Evolutionary conservation across 75 land plant genomes (phyloP).

Genomic region (Sequoiadendron giganteum): DNA sequence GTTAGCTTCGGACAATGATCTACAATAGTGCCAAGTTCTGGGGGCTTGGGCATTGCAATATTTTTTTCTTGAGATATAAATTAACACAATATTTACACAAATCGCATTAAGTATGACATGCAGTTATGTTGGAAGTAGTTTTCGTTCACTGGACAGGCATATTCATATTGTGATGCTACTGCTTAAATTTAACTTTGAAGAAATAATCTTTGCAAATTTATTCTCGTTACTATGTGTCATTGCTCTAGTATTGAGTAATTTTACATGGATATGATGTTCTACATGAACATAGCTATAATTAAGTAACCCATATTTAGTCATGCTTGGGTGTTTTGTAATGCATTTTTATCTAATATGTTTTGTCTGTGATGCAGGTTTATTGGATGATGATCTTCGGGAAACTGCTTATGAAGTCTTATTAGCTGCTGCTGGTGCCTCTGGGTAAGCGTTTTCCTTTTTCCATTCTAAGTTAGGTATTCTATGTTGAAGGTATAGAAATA

Average conservation of each 20-base stretch:
- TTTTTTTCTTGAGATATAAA: not conserved
- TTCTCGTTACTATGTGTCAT: not conserved
- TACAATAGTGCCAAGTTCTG: not conserved
- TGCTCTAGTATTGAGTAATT: not conserved
- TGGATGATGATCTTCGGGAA: conserved; percentile 96
- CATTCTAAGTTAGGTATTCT: not conserved
- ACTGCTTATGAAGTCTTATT: conserved; percentile 94
- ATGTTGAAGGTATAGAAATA: not conserved
- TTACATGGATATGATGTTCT: not conserved
- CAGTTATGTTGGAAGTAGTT: not conserved
- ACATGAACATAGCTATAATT: not conserved
- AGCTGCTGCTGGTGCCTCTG: conserved; percentile 92
- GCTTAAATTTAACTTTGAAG: not conserved
- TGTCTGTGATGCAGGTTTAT: conserved; percentile 57
- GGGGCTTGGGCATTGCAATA: not conserved
- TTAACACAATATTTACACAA: not conserved
- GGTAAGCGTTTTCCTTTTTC: conserved; percentile 45
- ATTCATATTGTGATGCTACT: not conserved
- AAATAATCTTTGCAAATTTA: not conserved
- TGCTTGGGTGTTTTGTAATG: not conserved
- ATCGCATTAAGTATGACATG: not conserved
- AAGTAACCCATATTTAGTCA: conserved; percentile 7
- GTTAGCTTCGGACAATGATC: not conserved
- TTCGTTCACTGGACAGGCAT: not conserved
- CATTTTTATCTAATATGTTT: conserved; percentile 4